These are phyloP conservation scores for Linnemannia schmuckeri DNA, from an alignment of 192 early-diverging fungal genomes.

Conservation along the genomic window DNA sequence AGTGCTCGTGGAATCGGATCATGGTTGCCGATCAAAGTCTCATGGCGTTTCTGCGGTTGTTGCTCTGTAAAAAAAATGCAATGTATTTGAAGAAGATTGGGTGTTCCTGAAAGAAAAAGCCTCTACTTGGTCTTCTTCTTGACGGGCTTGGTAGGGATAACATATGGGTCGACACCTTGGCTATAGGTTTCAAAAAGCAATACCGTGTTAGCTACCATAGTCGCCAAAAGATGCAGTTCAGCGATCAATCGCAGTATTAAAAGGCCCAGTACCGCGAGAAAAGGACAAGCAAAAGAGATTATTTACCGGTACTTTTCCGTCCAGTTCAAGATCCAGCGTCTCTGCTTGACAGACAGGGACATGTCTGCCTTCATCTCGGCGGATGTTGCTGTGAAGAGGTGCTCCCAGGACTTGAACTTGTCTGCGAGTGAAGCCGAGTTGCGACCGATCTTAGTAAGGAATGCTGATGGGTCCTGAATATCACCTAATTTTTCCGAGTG, in stretches of 20 bases:
- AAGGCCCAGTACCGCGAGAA: neutral
- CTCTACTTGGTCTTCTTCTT: constrained; percentile 56
- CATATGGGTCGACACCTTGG: constrained; percentile 67
- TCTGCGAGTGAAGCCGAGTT: constrained; percentile 37
- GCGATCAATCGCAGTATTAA: neutral
- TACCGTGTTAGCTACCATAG: neutral
- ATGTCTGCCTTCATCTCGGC: constrained; percentile 67
- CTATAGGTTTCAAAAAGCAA: constrained; percentile 15
- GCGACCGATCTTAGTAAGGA: constrained; percentile 53
- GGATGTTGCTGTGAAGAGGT: constrained; percentile 68
- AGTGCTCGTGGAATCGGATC: neutral
- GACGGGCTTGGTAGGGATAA: constrained; percentile 55
- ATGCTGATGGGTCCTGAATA: constrained; percentile 43
- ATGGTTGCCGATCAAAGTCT: too few species aligned
- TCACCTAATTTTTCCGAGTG: constrained; percentile 24
- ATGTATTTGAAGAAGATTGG: constrained; percentile 6
- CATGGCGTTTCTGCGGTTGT: too few species aligned
- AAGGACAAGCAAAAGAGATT: neutral
- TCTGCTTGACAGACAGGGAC: constrained; percentile 70
- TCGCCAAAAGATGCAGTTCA: too few species aligned
- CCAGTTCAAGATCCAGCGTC: constrained; percentile 66
- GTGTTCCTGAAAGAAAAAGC: neutral
- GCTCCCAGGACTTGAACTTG: constrained; percentile 71
- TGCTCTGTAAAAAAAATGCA: constrained; percentile 14
- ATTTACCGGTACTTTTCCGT: constrained; percentile 54